Base-by-base conservation (phyloP, 23 red algal species). In the Cyanidium caldarium region DNA sequence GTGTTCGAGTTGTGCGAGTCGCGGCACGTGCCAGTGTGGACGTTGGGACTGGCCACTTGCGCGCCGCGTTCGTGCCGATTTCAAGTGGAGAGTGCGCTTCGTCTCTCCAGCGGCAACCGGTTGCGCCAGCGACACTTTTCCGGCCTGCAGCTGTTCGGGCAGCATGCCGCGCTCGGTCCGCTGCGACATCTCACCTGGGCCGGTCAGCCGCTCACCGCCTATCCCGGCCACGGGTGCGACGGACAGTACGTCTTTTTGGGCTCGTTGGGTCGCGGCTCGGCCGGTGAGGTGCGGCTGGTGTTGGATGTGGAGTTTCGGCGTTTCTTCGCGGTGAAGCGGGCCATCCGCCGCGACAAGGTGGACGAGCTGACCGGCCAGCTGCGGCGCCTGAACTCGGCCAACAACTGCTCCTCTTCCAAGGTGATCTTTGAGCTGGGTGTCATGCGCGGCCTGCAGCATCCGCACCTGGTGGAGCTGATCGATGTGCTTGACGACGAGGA, bases 221-320 rank as follows among this genome's bases (percentile, higher is more conserved):
- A 61, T 61, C 51, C 51, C 31, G 7, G 5, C 7, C 51, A 28
- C 51, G 51, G 51, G 7, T 16, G n/a, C 5, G 51, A 61, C 23
- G 51, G 51, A 5, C 51, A 28, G 7, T 61, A 61, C 23, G 51
- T 61, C 10, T 61, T 61, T 25, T 28, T 61, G 21, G 3, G 51
- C 31, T 16, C 31, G 3, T 28, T 98, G 69, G 92, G 92, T 20
- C 66, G 74, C 29, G 92, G 92, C 0, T 86, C 72, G 20, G 85
- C 85, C 72, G 92, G 84, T 12, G 87, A 98, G 67, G 92, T 98
- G 36, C 87, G 83, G 37, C 75, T 98, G 23, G 84, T 77, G 0
- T 42, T 98, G 37, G 77, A 71, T 26, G 67, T 80, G 5, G 20
- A 65, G 17, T 81, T 79, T 39, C 87, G 83, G 41, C 75, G 84